Conservation (phyloP, 257 asterid genomes). For the Solanum bukasovii region DNA sequence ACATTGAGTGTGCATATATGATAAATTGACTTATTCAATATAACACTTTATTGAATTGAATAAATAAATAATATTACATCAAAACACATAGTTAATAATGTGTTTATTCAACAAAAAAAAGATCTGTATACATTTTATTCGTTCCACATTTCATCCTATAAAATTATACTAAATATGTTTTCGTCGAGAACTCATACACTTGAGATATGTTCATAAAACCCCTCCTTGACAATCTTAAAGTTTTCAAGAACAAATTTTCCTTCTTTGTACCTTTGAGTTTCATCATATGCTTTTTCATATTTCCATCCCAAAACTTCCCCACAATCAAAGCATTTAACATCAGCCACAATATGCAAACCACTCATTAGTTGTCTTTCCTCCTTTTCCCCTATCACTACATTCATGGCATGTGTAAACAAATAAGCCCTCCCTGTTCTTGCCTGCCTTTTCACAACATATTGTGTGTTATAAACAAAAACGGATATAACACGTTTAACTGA, state of each 20-base stretch:
- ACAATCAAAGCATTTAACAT: conserved; percentile 46
- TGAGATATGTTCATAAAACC: neutral
- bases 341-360: conserved; percentile 49
- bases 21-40: neutral
- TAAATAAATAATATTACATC: neutral
- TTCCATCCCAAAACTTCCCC: conserved; percentile 52
- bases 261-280: conserved; percentile 45
- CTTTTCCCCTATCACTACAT: conserved; percentile 24
- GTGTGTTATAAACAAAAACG: neutral
- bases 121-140: neutral
- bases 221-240: conserved; percentile 32
- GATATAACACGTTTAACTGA: no score
- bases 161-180: neutral
- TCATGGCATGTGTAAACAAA: conserved; percentile 37
- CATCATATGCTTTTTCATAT: conserved; percentile 42
- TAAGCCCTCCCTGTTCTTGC: conserved; percentile 44
- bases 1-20: neutral
- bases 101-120: neutral
- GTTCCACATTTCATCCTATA: neutral
- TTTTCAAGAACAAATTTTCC: conserved; percentile 46
- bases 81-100: neutral
- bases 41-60: neutral
- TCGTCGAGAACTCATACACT: neutral
- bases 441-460: conserved; percentile 8
- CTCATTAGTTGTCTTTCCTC: conserved; percentile 41